Base-by-base conservation (phyloP, 1,139 yeast genomes). In the Scheffersomyces parashehatae region DNA sequence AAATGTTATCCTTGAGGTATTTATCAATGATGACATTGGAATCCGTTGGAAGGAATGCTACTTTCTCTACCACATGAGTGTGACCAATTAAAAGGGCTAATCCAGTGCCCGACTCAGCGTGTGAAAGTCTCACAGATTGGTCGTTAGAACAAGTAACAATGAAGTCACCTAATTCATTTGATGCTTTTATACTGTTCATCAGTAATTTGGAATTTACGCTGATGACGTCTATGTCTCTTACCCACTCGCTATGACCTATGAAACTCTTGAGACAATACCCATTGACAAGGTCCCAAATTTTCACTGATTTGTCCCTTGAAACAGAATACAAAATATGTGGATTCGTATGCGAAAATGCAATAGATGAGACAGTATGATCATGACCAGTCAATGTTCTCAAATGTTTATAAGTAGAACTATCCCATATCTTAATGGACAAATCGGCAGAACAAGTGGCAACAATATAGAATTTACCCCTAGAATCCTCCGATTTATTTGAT, bases 211-310 rank as follows among this genome's bases (percentile, higher is more conserved):
- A 39, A 40, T 57, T 46, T n/a, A 60, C 43, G 41, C 57, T 49
- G 4, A 58, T 59, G 3, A 62, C 75, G 47, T 82, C 85, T 6
- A 89, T 60, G 16, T 80, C 74, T 51, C 96, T 73, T 8, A 89
- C 90, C 98, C 98, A 91, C 53, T 89, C 97, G 29, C 88, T 78
- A 62, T 91, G 97, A 1, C 93, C 95, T 7, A 77, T 70, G 48
- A 88, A 81, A 1, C 87, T 80, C 47, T 78, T 75, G 28, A 80
- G 58, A 46, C 91, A 82, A 69, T 79, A 82, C 0, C 96, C 97
- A 5, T 81, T 75, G 12, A 70, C 64, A 13, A 83, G 64, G 57
- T 89, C 95, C 97, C 97, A 91, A 2, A 85, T 62, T 49, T 84
- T 82, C 3, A 88, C 76, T 0, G 88, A 70, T 16, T 74, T 75